phyloP scores from a whole-genome alignment of 257 asterid genomes.

The Linderniella brevidens region DNA sequence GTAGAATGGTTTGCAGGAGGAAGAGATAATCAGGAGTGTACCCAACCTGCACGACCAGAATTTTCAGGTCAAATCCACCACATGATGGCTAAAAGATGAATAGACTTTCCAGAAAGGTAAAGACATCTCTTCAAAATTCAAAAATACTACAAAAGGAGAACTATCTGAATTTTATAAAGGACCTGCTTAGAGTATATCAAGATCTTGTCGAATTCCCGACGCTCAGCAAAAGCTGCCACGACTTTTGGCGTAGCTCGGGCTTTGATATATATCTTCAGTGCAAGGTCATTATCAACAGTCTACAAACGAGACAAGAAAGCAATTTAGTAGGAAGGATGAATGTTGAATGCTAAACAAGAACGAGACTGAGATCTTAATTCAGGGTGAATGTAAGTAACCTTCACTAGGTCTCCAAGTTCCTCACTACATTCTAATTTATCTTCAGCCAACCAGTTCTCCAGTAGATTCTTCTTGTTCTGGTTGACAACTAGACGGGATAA shows the following conservation, averaged over 20 bases:
- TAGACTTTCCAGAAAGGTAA: background rate
- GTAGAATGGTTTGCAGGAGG: slow-evolving; percentile 96
- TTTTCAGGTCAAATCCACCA: slow-evolving; percentile 5
- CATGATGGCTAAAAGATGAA: background rate
- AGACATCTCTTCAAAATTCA: no score
- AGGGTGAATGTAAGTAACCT: slow-evolving; percentile 26
- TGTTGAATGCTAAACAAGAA: slow-evolving; percentile 3
- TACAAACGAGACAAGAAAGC: slow-evolving; percentile 17
- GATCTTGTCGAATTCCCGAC: slow-evolving; percentile 94
- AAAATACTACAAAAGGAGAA: no score
- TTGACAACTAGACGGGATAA: slow-evolving; percentile 93
- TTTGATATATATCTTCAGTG: slow-evolving; percentile 88
- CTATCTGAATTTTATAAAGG: background rate
- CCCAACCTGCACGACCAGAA: slow-evolving; percentile 56
- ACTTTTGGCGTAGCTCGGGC: slow-evolving; percentile 99
- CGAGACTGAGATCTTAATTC: slow-evolving; percentile 4
- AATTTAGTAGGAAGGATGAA: slow-evolving; percentile 1
- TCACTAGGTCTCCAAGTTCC: slow-evolving; percentile 99
- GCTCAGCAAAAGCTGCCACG: slow-evolving; percentile 99
- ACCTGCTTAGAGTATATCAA: slow-evolving; percentile 99
- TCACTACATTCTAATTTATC: slow-evolving; percentile 97
- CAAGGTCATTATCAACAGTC: slow-evolving; percentile 99
- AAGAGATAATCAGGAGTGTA: slow-evolving; percentile 93
- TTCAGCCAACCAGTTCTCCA: slow-evolving; percentile 99
- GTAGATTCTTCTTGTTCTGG: slow-evolving; percentile 87